phyloP scores from a whole-genome alignment of 2,329 filamentous ascomycete genomes.

The Neocatenulostroma microsporum region DNA sequence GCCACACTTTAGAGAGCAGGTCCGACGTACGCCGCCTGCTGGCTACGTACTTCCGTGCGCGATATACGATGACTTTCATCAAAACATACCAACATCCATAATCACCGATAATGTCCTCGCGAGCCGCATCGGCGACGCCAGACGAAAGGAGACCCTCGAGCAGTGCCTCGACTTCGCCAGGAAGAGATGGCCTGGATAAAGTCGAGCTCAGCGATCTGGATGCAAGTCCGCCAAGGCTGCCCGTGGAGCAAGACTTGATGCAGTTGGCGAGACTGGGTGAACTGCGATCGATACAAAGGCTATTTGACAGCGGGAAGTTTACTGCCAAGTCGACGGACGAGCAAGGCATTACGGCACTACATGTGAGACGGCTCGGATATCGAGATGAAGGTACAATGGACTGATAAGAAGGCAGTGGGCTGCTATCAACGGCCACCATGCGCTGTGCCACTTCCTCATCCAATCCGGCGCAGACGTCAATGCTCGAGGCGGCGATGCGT shows the following conservation, averaged over 20 bases:
- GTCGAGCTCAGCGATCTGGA: slow-evolving; percentile 30
- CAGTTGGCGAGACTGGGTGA: slow-evolving; percentile 86
- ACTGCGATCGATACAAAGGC: slow-evolving; percentile 73
- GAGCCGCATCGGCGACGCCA: slow-evolving; percentile 12
- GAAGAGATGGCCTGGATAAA: slow-evolving; percentile 28
- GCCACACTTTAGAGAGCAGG: too few species aligned
- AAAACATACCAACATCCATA: neutral
- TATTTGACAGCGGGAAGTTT: slow-evolving; percentile 75
- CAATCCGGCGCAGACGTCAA: slow-evolving; percentile 84
- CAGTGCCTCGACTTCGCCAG: slow-evolving; percentile 9
- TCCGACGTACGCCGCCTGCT: too few species aligned
- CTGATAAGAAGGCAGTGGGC: slow-evolving; percentile 64
- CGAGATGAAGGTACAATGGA: slow-evolving; percentile 1
- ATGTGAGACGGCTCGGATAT: slow-evolving; percentile 48
- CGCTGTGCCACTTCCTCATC: slow-evolving; percentile 92
- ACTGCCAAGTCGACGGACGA: slow-evolving; percentile 78
- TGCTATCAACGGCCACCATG: slow-evolving; percentile 96
- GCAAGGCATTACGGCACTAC: slow-evolving; percentile 90
- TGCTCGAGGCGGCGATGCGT: slow-evolving; percentile 86
- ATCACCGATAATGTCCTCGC: slow-evolving; percentile 9
- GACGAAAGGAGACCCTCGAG: slow-evolving; percentile 10
- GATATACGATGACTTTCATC: too few species aligned
- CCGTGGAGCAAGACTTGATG: slow-evolving; percentile 79
- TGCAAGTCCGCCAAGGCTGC: slow-evolving; percentile 31
- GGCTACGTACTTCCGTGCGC: too few species aligned